phyloP scores from a whole-genome alignment of 108 stramenopile species.

The Nannochloropsis salina region DNA sequence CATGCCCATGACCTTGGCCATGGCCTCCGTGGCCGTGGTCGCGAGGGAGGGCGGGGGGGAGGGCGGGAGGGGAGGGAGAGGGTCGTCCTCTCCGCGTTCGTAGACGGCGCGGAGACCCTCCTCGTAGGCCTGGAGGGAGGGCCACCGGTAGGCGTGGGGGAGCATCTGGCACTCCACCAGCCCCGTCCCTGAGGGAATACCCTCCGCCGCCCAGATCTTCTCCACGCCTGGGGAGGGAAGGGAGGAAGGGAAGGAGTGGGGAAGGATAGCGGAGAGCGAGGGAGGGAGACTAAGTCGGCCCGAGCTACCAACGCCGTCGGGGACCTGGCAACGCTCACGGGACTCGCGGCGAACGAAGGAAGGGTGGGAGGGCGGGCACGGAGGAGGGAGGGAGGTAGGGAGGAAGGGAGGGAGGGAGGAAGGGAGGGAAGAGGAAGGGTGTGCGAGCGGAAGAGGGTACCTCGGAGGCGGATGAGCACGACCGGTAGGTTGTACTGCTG shows the following conservation, averaged over 20 bases:
- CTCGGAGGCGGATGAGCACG: background rate
- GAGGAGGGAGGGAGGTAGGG: background rate
- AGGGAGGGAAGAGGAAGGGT: background rate
- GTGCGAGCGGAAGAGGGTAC: background rate
- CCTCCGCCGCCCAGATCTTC: background rate
- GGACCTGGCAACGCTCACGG: too few relatives aligned
- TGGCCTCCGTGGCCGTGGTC: background rate
- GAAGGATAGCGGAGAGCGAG: too few relatives aligned
- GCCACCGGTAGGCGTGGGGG: background rate
- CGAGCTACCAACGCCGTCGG: too few relatives aligned
- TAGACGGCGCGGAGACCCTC: background rate
- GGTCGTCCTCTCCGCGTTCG: constrained; percentile 6
- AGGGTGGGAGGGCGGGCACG: background rate
- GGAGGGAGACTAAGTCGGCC: too few relatives aligned
- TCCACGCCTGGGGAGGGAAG: background rate
- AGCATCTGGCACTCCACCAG: background rate
- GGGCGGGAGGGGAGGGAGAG: background rate
- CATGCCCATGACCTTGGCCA: background rate
- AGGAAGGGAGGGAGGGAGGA: background rate
- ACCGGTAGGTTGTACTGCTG: background rate
- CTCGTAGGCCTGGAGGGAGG: background rate
- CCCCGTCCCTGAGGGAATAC: background rate
- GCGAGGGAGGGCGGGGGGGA: background rate
- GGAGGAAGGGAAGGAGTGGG: background rate
- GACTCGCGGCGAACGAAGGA: background rate